These are phyloP conservation scores for Plasmodium berghei DNA, from an alignment of 169 alveolate genomes.

Conservation along the genomic window DNA sequence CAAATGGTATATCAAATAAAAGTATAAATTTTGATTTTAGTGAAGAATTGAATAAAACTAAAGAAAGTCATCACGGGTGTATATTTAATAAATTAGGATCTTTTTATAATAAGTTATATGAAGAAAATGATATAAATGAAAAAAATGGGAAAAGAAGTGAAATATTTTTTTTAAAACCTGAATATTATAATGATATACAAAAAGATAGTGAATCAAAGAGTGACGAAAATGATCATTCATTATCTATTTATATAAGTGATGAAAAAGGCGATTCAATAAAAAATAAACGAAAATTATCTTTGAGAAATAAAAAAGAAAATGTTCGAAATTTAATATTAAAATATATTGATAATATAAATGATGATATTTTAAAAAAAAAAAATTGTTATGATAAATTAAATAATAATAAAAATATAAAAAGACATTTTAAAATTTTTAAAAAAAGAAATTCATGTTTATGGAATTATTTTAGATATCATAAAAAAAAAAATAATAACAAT, in stretches of 20 bases:
- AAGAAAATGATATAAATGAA: too few species aligned
- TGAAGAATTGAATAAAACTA: too few species aligned
- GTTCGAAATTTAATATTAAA: constrained; percentile 28
- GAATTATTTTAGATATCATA: constrained; percentile 70
- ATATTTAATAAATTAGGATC: too few species aligned
- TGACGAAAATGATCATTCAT: neutral
- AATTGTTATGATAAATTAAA: constrained; percentile 1
- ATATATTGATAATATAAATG: constrained; percentile 54
- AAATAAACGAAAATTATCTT: constrained; percentile 17
- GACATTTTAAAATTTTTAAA: constrained; percentile 64
- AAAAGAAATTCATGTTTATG: constrained; percentile 68
- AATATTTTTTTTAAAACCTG: neutral
- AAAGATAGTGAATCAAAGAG: neutral
- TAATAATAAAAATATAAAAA: constrained; percentile 18
- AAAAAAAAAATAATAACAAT: constrained; percentile 10
- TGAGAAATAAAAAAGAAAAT: constrained; percentile 36
- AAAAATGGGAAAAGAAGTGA: neutral
- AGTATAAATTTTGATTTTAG: too few species aligned
- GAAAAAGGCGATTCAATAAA: neutral
- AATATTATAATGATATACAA: too few species aligned
- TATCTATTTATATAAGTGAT: neutral
- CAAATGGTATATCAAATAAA: too few species aligned
- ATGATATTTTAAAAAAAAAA: constrained; percentile 12
- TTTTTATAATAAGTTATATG: too few species aligned
- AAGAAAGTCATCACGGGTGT: too few species aligned